phyloP scores from a whole-genome alignment of 768 basidiomycete species.

The Lactarius akahatsu region DNA sequence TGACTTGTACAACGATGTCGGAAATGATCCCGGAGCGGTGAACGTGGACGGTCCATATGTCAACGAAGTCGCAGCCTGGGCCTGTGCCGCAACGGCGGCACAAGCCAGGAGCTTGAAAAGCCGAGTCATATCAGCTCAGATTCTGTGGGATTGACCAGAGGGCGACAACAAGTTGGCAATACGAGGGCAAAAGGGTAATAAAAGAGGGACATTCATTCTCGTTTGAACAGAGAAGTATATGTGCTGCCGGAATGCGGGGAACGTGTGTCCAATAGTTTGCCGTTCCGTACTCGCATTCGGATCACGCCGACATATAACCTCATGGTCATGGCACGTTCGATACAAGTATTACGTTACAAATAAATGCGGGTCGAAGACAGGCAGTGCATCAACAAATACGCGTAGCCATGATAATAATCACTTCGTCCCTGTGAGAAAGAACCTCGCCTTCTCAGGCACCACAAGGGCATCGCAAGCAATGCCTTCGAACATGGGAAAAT shows the following conservation, averaged over 20 bases:
- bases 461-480: not conserved
- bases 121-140: conserved; percentile 6
- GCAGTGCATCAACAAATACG: not conserved
- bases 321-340: not conserved
- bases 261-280: not conserved
- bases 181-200: not conserved
- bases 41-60: conserved; percentile 46
- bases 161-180: not conserved
- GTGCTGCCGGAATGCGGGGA: not conserved
- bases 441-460: not conserved
- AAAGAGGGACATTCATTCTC: too few relatives aligned
- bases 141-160: not conserved
- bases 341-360: not conserved
- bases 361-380: not conserved
- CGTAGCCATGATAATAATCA: not conserved
- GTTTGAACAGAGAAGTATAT: not conserved
- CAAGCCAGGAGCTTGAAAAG: conserved; percentile 9
- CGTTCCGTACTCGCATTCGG: not conserved
- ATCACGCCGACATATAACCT: not conserved
- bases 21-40: conserved; percentile 61
- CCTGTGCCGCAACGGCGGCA: conserved; percentile 13
- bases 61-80: conserved; percentile 12
- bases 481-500: not conserved
- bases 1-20: conserved; percentile 58
- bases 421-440: not conserved